A percentile compares a stretch with the other conserved stretches of the same genome.
These are phyloP conservation scores for Tetracladium maxilliforme DNA, from an alignment of 2,329 filamentous ascomycete genomes.

Conservation along the genomic window DNA sequence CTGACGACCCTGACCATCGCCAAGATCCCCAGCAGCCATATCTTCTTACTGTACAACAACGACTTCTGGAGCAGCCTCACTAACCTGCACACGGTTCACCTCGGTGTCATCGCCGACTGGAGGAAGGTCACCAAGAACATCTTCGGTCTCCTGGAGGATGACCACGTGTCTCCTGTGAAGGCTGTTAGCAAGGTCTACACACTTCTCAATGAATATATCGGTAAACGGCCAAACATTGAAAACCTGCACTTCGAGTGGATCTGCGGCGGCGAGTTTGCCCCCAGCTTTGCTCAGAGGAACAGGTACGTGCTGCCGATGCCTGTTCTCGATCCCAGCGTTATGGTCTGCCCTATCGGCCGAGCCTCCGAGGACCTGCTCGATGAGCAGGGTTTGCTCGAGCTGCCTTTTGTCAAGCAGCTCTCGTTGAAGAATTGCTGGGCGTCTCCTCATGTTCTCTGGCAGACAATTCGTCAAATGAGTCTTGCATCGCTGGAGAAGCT, in stretches of 20 bases:
- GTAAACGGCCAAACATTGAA: constrained; percentile 31
- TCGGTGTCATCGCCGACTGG: constrained; percentile 54
- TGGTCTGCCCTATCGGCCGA: constrained; percentile 9
- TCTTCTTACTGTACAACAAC: constrained; percentile 35
- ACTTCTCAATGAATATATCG: constrained; percentile 35
- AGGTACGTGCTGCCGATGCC: constrained; percentile 48
- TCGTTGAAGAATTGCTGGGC: constrained; percentile 58
- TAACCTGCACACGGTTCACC: constrained; percentile 33
- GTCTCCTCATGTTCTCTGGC: constrained; percentile 42
- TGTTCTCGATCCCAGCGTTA: constrained; percentile 22
- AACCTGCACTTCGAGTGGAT: constrained; percentile 51
- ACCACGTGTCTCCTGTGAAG: constrained; percentile 30
- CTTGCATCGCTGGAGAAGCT: constrained; percentile 32
- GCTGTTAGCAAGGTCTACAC: constrained; percentile 34
- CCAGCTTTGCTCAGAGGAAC: constrained; percentile 46
- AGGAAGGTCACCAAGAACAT: constrained; percentile 37
- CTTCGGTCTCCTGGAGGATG: constrained; percentile 32
- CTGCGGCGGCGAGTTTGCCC: constrained; percentile 51
- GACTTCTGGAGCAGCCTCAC: constrained; percentile 49
- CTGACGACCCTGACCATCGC: constrained; percentile 48
- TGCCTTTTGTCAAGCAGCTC: constrained; percentile 42
- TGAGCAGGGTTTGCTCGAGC: constrained; percentile 22
- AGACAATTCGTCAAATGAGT: no score
- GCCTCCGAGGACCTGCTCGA: constrained; percentile 8
- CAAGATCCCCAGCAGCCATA: constrained; percentile 45